These are phyloP conservation scores for Cyclocybe cylindracea DNA, from an alignment of 768 basidiomycete species.

Conservation along the genomic window DNA sequence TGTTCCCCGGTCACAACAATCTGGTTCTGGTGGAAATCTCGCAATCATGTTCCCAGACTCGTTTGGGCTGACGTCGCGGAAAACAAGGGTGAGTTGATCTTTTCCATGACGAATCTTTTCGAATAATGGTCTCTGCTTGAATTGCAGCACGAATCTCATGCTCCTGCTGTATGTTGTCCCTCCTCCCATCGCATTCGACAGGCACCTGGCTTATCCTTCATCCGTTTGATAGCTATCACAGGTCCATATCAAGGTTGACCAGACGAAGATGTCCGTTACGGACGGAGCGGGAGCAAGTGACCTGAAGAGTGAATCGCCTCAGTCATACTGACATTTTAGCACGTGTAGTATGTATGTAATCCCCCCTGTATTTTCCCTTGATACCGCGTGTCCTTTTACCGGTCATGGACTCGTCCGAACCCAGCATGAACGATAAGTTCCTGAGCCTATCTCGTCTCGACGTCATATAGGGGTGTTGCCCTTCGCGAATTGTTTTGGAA, in stretches of 20 bases:
- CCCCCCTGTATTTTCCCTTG: too few relatives aligned
- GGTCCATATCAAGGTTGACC: conserved; percentile 1
- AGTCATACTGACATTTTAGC: too few relatives aligned
- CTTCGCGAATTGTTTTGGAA: too few relatives aligned
- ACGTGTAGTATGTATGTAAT: too few relatives aligned
- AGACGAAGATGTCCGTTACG: not conserved
- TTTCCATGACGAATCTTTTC: not conserved
- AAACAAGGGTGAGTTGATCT: not conserved
- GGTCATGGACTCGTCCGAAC: too few relatives aligned
- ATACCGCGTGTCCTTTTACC: too few relatives aligned
- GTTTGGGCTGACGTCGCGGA: conserved; percentile 2
- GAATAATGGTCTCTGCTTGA: not conserved
- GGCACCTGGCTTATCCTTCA: not conserved
- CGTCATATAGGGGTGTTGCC: too few relatives aligned
- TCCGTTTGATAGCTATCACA: not conserved
- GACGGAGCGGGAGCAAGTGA: too few relatives aligned
- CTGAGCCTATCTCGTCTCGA: too few relatives aligned
- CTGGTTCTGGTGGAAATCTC: conserved; percentile 6
- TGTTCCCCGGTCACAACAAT: conserved; percentile 2
- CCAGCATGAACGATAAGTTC: too few relatives aligned
- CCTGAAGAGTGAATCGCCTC: too few relatives aligned
- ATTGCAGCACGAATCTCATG: not conserved
- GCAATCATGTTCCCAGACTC: conserved; percentile 11
- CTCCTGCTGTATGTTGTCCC: too few relatives aligned
- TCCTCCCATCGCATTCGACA: not conserved